phyloP scores from a whole-genome alignment of 2,329 filamentous ascomycete species.

The Coniella vitis region DNA sequence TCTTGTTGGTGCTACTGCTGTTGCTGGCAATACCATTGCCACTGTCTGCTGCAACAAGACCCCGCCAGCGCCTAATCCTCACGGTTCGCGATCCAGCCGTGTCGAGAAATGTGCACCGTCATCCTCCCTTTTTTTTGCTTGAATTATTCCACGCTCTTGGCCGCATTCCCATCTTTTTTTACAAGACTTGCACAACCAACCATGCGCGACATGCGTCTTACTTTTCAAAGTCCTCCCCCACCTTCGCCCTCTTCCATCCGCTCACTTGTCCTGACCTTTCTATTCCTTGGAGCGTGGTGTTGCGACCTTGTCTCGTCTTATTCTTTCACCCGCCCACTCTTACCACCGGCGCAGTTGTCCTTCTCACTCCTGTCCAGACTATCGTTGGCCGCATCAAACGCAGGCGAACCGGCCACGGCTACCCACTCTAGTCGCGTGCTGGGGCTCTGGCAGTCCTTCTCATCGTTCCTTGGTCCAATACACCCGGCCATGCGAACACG shows the following conservation, averaged over 20 bases:
- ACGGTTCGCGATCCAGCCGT: constrained; percentile 11
- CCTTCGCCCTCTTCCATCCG: constrained; percentile 10
- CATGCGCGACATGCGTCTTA: constrained; percentile 18
- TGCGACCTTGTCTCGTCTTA: constrained; percentile 15
- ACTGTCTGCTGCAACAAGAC: constrained; percentile 10
- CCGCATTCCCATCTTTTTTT: neutral
- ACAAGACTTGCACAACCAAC: neutral
- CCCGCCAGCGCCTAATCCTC: constrained; percentile 11
- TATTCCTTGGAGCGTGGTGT: constrained; percentile 11
- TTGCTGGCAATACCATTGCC: neutral
- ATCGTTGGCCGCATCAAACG: constrained; percentile 8
- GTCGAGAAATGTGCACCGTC: constrained; percentile 15
- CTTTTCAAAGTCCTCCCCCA: constrained; percentile 16
- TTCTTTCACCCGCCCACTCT: neutral
- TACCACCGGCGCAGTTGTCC: neutral
- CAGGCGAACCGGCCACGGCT: constrained; percentile 28
- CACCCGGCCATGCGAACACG: constrained; percentile 36
- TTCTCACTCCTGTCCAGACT: neutral
- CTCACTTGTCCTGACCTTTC: constrained; percentile 6
- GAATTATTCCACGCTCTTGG: constrained; percentile 1
- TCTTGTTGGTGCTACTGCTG: no score
- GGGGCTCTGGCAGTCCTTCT: constrained; percentile 15
- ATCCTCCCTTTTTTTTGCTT: constrained; percentile 11
- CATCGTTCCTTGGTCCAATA: constrained; percentile 29
- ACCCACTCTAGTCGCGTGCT: constrained; percentile 20